Evolutionary conservation across 352 stramenopile species (phyloP).

Genomic region (Pythium vanterpoolii): DNA sequence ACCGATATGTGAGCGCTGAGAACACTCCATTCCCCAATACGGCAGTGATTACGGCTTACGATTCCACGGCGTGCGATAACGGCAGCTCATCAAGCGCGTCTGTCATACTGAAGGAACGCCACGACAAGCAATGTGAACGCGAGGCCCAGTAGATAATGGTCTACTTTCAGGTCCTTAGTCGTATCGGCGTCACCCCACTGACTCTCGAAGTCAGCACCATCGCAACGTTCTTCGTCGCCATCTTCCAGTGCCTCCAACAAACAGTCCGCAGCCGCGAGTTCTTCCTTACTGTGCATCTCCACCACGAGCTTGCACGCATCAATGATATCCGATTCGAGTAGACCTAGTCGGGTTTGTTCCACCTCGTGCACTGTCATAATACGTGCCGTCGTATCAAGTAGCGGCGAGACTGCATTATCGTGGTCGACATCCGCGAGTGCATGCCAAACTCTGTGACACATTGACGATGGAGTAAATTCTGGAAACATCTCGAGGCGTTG

Average conservation of each 20-base stretch:
- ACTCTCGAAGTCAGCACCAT: neutral
- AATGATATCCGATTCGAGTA: neutral
- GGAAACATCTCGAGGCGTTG: neutral
- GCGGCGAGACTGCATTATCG: neutral
- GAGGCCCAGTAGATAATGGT: constrained; percentile 5
- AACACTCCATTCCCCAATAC: neutral
- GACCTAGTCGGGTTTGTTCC: neutral
- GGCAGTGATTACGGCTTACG: neutral
- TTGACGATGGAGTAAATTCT: neutral
- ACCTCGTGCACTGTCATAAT: neutral
- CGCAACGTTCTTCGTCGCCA: neutral
- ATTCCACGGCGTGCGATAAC: neutral
- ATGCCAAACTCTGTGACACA: neutral
- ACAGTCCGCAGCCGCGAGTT: neutral
- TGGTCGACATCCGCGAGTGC: neutral
- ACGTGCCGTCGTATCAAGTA: neutral
- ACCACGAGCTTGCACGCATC: constrained; percentile 1
- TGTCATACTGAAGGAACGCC: constrained; percentile 13
- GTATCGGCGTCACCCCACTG: neutral
- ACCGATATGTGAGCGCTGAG: neutral
- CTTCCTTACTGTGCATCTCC: neutral
- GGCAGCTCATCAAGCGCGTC: neutral
- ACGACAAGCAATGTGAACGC: constrained; percentile 10
- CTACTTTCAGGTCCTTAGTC: neutral
- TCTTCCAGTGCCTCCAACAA: neutral